Percentiles rank a stretch among this genome's conserved stretches.
phyloP scores from a whole-genome alignment of 2,329 filamentous ascomycete species.

The Aspergillus pseudonomiae region DNA sequence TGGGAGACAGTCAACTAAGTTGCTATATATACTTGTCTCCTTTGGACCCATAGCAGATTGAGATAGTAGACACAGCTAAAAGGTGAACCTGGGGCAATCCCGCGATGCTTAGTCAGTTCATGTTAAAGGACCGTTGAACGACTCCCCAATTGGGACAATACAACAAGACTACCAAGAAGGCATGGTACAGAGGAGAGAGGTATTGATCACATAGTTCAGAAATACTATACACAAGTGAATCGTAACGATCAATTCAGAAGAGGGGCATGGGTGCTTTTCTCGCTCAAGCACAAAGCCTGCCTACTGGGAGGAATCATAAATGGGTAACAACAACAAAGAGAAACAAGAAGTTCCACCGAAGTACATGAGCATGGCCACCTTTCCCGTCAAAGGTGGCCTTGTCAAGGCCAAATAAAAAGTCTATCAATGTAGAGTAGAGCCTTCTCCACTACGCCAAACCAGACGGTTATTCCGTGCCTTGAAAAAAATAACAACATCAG shows the following conservation, averaged over 20 bases:
- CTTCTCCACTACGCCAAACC: conserved; percentile 31
- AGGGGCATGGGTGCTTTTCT: conserved; percentile 30
- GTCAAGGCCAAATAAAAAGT: conserved; percentile 29
- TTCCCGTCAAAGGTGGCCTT: conserved; percentile 9
- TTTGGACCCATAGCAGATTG: background rate
- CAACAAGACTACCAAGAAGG: background rate
- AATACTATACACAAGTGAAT: conserved; percentile 12
- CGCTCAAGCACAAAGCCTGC: conserved; percentile 32
- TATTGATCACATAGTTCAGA: background rate
- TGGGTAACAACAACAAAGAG: conserved; percentile 16
- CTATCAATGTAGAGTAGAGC: conserved; percentile 36
- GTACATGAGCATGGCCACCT: conserved; percentile 17
- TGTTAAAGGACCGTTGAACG: background rate
- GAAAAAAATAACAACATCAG: conserved; percentile 18
- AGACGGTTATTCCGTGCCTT: conserved; percentile 24
- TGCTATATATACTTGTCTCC: background rate
- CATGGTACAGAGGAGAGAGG: background rate
- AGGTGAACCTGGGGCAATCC: background rate
- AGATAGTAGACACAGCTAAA: background rate
- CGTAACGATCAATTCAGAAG: conserved; percentile 15
- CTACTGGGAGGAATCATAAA: conserved; percentile 23
- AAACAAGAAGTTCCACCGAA: conserved; percentile 14
- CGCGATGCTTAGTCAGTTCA: conserved; percentile 1
- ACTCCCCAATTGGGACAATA: background rate
- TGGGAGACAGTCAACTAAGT: background rate